phyloP scores from a whole-genome alignment of 108 stramenopile genomes.

The Mediolabrus comicus region DNA sequence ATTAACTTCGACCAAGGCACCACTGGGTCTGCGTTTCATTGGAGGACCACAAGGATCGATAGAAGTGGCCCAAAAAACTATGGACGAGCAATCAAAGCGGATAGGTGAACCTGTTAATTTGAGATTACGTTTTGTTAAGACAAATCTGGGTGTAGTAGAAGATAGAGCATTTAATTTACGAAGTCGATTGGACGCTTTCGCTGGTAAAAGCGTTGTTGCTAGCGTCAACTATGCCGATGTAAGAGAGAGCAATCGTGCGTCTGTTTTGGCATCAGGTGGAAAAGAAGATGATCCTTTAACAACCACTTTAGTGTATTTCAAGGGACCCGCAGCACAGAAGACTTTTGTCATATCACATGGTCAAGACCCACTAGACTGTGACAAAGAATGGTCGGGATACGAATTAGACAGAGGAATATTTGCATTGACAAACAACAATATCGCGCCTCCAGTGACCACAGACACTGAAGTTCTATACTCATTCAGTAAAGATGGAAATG shows the following conservation, averaged over 20 bases:
- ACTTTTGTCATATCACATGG: slow-evolving; percentile 68
- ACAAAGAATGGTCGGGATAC: slow-evolving; percentile 61
- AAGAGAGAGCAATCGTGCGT: slow-evolving; percentile 62
- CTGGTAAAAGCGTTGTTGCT: slow-evolving; percentile 70
- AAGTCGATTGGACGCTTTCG: slow-evolving; percentile 71
- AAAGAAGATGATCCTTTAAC: slow-evolving; percentile 66
- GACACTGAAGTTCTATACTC: slow-evolving; percentile 76
- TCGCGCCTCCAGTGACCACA: slow-evolving; percentile 80
- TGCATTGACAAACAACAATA: slow-evolving; percentile 81
- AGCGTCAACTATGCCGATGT: slow-evolving; percentile 80
- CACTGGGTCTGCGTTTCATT: slow-evolving; percentile 69
- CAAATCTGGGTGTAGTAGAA: slow-evolving; percentile 74
- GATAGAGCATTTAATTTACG: slow-evolving; percentile 68
- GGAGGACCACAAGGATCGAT: slow-evolving; percentile 72
- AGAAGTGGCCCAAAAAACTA: slow-evolving; percentile 54
- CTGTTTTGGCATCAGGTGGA: slow-evolving; percentile 66
- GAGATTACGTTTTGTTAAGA: slow-evolving; percentile 45
- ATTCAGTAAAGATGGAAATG: slow-evolving; percentile 50
- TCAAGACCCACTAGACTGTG: slow-evolving; percentile 30
- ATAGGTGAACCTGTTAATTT: slow-evolving; percentile 42
- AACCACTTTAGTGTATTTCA: slow-evolving; percentile 76
- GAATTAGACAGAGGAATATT: slow-evolving; percentile 79
- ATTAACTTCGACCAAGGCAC: slow-evolving; percentile 52
- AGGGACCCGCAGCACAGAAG: slow-evolving; percentile 85
- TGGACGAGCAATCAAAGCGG: slow-evolving; percentile 54